These are phyloP conservation scores for Balakata baccata DNA, from an alignment of 345 rosid genomes.

Conservation along the genomic window DNA sequence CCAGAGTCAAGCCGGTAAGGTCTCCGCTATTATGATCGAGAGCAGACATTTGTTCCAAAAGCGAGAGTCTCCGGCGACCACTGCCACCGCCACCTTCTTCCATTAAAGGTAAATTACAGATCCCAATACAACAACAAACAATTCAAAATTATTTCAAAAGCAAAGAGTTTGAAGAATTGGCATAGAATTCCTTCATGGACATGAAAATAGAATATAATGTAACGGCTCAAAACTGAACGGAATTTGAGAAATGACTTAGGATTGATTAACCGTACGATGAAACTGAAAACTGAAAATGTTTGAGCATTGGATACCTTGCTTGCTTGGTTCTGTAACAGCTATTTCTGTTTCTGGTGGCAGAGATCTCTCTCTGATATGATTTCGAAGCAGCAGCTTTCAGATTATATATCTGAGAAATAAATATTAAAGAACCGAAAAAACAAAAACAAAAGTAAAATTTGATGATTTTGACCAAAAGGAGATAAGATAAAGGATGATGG, in stretches of 20 bases:
- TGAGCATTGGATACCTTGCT: slow-evolving; percentile 16
- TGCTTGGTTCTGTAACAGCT: neutral
- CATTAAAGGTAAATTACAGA: slow-evolving; percentile 2
- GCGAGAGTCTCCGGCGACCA: slow-evolving; percentile 1
- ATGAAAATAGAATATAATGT: neutral
- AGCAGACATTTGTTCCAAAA: slow-evolving; percentile 19
- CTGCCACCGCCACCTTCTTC: slow-evolving; percentile 10
- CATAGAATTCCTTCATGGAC: too few relatives aligned
- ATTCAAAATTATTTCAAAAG: neutral
- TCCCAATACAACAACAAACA: neutral
- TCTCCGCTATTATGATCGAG: neutral
- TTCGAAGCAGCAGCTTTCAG: neutral
- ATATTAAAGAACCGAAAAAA: too few relatives aligned
- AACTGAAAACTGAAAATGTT: neutral
- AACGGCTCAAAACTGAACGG: neutral
- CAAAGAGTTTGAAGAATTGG: slow-evolving; percentile 4
- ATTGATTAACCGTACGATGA: neutral
- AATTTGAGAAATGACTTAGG: neutral
- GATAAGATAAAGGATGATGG: too few relatives aligned
- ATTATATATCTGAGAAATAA: neutral
- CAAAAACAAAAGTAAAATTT: neutral
- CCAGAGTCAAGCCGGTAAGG: slow-evolving; percentile 9
- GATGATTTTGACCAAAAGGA: too few relatives aligned
- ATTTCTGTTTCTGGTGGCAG: neutral
- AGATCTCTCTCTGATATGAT: neutral